These are phyloP conservation scores for Aegle marmelos DNA, from an alignment of 345 rosid genomes.

Conservation along the genomic window DNA sequence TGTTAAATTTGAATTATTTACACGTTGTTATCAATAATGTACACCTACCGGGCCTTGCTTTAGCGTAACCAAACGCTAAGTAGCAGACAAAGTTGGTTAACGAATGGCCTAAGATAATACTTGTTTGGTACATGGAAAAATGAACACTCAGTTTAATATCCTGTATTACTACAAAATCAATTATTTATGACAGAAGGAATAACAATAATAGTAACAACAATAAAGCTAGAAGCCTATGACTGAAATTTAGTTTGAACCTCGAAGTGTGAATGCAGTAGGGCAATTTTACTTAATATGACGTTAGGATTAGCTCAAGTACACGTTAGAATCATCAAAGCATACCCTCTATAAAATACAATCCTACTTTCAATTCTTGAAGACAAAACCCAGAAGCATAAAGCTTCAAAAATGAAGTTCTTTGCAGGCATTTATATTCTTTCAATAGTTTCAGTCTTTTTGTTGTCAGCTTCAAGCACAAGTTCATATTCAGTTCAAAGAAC, in stretches of 20 bases:
- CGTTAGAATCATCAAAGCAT: neutral
- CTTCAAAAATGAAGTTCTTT: conserved; percentile 6
- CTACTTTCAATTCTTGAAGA: neutral
- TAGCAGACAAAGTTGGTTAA: neutral
- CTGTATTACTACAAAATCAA: neutral
- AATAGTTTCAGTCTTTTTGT: neutral
- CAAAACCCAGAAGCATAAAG: neutral
- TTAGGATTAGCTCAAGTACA: neutral
- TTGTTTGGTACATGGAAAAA: neutral
- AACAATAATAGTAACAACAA: neutral
- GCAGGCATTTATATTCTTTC: neutral
- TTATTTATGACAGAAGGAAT: neutral
- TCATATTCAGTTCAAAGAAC: neutral
- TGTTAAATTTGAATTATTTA: too few species aligned
- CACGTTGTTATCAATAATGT: neutral
- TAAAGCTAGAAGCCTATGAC: neutral
- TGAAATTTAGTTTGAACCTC: neutral
- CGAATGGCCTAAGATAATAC: neutral
- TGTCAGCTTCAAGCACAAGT: neutral
- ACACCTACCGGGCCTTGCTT: neutral
- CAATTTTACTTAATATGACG: neutral
- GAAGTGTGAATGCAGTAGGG: neutral
- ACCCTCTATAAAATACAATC: neutral
- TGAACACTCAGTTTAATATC: neutral
- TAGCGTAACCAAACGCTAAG: neutral